phyloP scores from a whole-genome alignment of 2,329 filamentous ascomycete species.

The Monilinia fructicola region DNA sequence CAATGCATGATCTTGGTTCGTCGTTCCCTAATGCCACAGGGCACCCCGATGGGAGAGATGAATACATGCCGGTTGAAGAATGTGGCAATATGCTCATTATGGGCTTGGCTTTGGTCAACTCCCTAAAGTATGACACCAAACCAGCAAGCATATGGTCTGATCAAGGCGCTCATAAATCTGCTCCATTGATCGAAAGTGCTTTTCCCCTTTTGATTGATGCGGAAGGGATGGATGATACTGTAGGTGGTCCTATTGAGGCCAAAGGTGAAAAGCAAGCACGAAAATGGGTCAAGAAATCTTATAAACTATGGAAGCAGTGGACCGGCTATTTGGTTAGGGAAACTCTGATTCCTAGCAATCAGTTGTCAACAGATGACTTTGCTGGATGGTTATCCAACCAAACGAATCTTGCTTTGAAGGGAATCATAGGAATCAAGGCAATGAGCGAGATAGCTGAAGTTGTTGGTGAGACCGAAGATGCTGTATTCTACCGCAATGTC shows the following conservation, averaged over 20 bases:
- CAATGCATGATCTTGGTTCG: constrained; percentile 72
- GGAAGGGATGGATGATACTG: constrained; percentile 59
- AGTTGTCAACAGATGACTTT: constrained; percentile 70
- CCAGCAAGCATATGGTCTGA: constrained; percentile 60
- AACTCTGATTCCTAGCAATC: constrained; percentile 62
- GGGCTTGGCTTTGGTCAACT: constrained; percentile 74
- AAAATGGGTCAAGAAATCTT: constrained; percentile 62
- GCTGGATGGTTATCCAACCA: constrained; percentile 68
- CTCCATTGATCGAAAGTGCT: constrained; percentile 32
- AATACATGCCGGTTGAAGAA: constrained; percentile 67
- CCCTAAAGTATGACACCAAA: constrained; percentile 61
- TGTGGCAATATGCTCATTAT: constrained; percentile 69
- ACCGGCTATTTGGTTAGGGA: constrained; percentile 66
- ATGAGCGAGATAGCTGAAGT: constrained; percentile 67
- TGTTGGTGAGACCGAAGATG: constrained; percentile 56
- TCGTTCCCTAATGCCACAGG: constrained; percentile 78
- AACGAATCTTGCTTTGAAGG: constrained; percentile 73
- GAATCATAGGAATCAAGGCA: constrained; percentile 74
- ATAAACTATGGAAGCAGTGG: constrained; percentile 68
- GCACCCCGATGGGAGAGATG: constrained; percentile 61
- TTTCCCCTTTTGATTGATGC: constrained; percentile 46
- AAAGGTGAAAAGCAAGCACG: constrained; percentile 57
- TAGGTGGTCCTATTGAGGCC: constrained; percentile 51
- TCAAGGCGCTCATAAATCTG: constrained; percentile 37
- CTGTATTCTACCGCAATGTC: constrained; percentile 58